Evolutionary conservation across 768 basidiomycete genomes (phyloP).

Genomic region (Saitozyma sp.): DNA sequence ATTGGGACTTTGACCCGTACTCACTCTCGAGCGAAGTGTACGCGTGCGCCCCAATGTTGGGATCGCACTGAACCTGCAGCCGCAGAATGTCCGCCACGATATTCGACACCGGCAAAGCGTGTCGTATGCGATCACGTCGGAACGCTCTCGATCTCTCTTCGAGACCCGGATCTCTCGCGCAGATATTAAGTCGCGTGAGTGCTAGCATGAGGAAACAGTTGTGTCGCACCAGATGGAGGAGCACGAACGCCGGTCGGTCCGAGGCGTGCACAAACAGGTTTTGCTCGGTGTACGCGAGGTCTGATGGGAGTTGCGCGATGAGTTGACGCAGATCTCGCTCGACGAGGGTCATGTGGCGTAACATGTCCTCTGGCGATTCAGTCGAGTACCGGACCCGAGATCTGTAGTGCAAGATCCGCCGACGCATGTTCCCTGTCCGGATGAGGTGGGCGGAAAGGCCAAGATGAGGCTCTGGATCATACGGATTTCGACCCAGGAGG

Average conservation of each 20-base stretch:
- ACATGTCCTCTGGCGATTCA: background rate
- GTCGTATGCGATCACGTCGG: background rate
- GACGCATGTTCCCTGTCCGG: slow-evolving; percentile 2
- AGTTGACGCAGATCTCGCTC: slow-evolving; percentile 3
- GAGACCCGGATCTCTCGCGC: background rate
- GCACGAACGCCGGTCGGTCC: slow-evolving; percentile 4
- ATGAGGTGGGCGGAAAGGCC: slow-evolving; percentile 10
- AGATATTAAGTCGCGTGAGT: background rate
- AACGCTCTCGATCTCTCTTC: background rate
- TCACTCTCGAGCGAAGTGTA: slow-evolving; percentile 12
- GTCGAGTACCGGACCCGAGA: slow-evolving; percentile 4
- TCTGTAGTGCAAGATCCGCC: slow-evolving; percentile 12
- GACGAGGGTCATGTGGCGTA: background rate
- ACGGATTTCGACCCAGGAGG: background rate
- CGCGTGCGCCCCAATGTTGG: slow-evolving; percentile 5
- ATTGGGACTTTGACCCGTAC: background rate
- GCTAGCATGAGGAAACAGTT: slow-evolving; percentile 19
- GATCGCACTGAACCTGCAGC: slow-evolving; percentile 7
- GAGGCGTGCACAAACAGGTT: slow-evolving; percentile 12
- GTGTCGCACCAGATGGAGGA: slow-evolving; percentile 12
- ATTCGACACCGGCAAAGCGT: slow-evolving; percentile 4
- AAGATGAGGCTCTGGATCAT: background rate
- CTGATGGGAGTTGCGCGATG: slow-evolving; percentile 8
- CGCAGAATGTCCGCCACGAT: slow-evolving; percentile 8
- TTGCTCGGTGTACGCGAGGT: slow-evolving; percentile 11